Percentiles rank a stretch among this genome's conserved stretches.
Conservation (phyloP, 805 yeast species). For the Metschnikowia vanudenii region DNA sequence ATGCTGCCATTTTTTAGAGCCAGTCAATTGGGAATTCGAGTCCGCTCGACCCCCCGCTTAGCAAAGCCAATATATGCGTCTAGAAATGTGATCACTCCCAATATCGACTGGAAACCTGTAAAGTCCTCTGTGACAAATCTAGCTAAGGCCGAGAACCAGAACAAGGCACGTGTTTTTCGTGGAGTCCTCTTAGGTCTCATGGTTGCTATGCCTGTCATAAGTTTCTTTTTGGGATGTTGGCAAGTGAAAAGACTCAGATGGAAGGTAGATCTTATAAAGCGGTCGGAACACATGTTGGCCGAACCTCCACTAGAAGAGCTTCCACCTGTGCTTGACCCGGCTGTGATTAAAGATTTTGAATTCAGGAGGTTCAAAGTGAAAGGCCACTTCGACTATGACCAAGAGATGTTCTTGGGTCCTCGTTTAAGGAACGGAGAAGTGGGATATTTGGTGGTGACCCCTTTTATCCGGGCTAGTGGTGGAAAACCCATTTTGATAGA, state of each 20-base stretch:
- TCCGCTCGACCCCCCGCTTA: not conserved
- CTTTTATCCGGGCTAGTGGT: constrained; percentile 71
- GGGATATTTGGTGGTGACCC: constrained; percentile 81
- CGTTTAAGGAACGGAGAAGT: constrained; percentile 61
- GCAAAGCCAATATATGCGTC: not conserved
- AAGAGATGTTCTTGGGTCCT: constrained; percentile 93
- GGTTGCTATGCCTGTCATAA: constrained; percentile 79
- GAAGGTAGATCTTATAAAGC: constrained; percentile 82
- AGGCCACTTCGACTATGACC: constrained; percentile 78
- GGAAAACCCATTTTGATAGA: constrained; percentile 79
- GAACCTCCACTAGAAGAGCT: constrained; percentile 63
- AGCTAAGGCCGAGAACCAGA: constrained; percentile 38
- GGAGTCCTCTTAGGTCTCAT: constrained; percentile 44
- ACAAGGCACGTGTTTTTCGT: constrained; percentile 36
- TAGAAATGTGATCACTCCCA: constrained; percentile 52
- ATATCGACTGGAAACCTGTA: constrained; percentile 84
- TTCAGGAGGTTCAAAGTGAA: constrained; percentile 73
- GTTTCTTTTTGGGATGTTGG: constrained; percentile 91
- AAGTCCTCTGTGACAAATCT: constrained; percentile 43
- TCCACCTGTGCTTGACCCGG: constrained; percentile 65
- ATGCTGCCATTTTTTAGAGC: constrained; percentile 6
- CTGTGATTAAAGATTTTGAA: constrained; percentile 69
- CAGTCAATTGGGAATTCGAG: constrained; percentile 2
- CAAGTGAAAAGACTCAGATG: constrained; percentile 81
- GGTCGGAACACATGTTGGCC: constrained; percentile 78